Evolutionary conservation across 2,329 filamentous ascomycete species (phyloP), one percentile per base, ranked within the genome.

Genomic region (Arachnopeziza araneosa): DNA sequence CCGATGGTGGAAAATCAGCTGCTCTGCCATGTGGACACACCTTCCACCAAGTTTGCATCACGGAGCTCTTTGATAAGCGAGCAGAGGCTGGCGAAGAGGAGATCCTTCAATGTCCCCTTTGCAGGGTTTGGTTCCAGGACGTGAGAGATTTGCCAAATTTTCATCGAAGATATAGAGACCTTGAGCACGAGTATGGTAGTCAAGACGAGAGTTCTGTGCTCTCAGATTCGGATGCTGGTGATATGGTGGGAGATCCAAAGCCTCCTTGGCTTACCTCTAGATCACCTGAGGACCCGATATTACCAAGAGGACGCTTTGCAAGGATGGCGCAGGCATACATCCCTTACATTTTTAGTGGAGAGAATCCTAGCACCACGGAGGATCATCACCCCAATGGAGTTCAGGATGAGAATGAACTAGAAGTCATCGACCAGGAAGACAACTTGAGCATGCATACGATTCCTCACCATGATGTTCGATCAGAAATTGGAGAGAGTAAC

Each of bases 1-100:
- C n/a, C 1, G 50, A 48, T 9, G 56, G 32, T 7, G 56, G 52
- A 14, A 52, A 32, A 24, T 49, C 50, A 24, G 4, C n/a, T n/a
- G 22, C 56, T 21, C 32, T 57, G 10, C 56, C 50, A 9, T 57
- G 56, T n/a, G 56, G 50, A 30, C 56, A 57, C 36, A 57, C 21
- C n/a, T 57, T 44, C 14, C 56, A 57, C 36, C 32, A 44, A 17
- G 21, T 44, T 48, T 57, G 56, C 14, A 53, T 57, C 5, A 22
- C 32, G 1, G 56, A 53, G n/a, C 30, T 57, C 8, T 57, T 57
- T 30, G 22, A 44, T 19, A 53, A 49, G 56, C 26, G 56, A 22
- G 51, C 50, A 32, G 32, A 23, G 17, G 14, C 7, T 32, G 56
- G 52, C 22, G 52, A 53, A 9, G 56, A 57, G 22, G 30, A 23